Evolutionary conservation across 1,139 yeast species (phyloP).

Genomic region (Magnusiomyces tetraspermus): DNA sequence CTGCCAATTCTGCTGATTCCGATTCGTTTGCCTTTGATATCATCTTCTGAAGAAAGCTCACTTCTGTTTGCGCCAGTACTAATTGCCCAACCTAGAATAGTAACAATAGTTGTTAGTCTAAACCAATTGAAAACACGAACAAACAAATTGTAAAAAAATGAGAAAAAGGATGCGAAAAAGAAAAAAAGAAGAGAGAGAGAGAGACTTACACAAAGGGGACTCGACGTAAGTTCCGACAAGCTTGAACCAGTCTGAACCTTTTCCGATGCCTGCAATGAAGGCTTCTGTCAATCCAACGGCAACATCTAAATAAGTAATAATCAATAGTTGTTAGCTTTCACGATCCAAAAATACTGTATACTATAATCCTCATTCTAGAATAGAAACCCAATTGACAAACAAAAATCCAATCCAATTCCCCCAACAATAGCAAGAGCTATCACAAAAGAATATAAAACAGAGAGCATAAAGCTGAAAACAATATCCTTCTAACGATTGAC

Average conservation of each 20-base stretch:
- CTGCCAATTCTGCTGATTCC: conserved; percentile 80
- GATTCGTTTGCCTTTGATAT: conserved; percentile 52
- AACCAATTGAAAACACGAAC: neutral
- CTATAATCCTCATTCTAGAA: neutral
- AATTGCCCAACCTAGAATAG: conserved; percentile 68
- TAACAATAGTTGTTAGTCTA: neutral
- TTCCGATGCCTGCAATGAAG: conserved; percentile 70
- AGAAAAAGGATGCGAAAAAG: neutral
- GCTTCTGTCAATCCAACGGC: conserved; percentile 91
- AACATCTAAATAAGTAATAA: conserved; percentile 33
- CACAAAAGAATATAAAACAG: too few relatives aligned
- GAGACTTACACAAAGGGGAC: conserved; percentile 53
- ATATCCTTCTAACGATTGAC: too few relatives aligned
- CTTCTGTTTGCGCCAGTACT: conserved; percentile 59
- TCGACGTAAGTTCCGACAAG: conserved; percentile 74
- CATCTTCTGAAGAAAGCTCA: conserved; percentile 42
- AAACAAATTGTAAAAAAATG: neutral
- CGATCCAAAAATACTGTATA: neutral
- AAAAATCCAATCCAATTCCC: too few relatives aligned
- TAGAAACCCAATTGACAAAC: neutral
- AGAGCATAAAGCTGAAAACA: too few relatives aligned
- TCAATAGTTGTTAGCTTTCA: neutral
- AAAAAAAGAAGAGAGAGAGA: neutral
- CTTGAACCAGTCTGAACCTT: conserved; percentile 55
- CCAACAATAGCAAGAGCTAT: too few relatives aligned